phyloP scores from a whole-genome alignment of 345 rosid genomes.

The Salix viminalis region DNA sequence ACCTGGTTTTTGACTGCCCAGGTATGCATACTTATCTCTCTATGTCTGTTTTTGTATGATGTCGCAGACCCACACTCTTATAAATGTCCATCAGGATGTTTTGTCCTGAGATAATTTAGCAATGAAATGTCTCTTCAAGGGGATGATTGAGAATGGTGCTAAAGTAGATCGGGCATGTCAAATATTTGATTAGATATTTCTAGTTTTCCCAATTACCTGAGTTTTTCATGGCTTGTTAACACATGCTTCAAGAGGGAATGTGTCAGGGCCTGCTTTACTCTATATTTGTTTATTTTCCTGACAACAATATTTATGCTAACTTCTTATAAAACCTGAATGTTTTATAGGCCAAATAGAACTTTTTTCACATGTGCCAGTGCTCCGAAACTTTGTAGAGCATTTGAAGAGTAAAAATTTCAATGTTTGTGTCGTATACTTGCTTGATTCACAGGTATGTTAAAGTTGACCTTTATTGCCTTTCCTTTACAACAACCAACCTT shows the following conservation, averaged over 20 bases:
- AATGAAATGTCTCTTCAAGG: no score
- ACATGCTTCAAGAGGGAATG: background rate
- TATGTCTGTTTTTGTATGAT: background rate
- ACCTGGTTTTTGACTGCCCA: constrained; percentile 89
- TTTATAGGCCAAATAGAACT: constrained; percentile 81
- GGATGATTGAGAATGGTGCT: no score
- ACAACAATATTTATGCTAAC: background rate
- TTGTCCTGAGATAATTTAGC: no score
- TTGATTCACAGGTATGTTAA: constrained; percentile 82
- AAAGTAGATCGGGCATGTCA: no score
- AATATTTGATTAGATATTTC: no score
- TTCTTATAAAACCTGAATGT: background rate
- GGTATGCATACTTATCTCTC: constrained; percentile 35
- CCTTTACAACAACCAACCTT: background rate
- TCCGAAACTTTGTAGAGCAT: constrained; percentile 85
- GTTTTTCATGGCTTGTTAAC: background rate
- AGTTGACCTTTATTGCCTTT: background rate
- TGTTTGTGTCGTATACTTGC: constrained; percentile 78
- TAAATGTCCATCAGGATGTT: background rate
- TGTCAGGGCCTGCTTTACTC: no score
- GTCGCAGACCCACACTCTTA: no score
- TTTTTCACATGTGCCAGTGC: constrained; percentile 85
- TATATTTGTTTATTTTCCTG: background rate
- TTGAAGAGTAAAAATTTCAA: constrained; percentile 73
- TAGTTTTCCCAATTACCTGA: no score